Base-by-base conservation (phyloP, 768 basidiomycete genomes). In the Psilocybe sp. region DNA sequence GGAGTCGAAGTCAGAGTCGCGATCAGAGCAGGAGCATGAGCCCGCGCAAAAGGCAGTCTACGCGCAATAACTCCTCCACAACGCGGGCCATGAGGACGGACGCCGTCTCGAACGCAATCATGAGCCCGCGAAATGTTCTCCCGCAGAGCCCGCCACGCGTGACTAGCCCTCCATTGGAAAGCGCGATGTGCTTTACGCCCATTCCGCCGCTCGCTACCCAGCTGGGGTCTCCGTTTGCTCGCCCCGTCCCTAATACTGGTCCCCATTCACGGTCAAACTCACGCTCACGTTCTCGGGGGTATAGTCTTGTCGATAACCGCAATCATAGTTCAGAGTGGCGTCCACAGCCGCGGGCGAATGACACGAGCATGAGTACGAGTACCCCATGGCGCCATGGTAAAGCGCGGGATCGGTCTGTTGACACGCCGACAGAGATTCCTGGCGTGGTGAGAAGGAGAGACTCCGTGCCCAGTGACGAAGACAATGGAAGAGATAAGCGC, bases 121-220 rank as follows among this genome's bases (percentile, higher is more conserved):
- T 20, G 18, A 43, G 45, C 35, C 66, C 33, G 44, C 55, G 19
- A 20, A 53, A 60, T 3, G 56, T 78, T 16, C 70, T 87, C 3
- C 81, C 82, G 0, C 69, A 69, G 19, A 83, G 81, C 52, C 85
- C 85, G 0, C 72, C 81, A 2, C 72, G 73, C 51, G 64, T 87
- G 33, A 79, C 70, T 63, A 84, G 78, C 10, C 79, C 80, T 1
- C 74, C 78, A 1, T 69, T 87, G 48, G 77, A 82, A 48, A 76
- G 70, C 20, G 70, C 73, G 20, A 69, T 87, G 23, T 81, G 78
- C 57, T 86, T 87, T 55, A 74, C 75, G 1, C 69, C 73, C 2
- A 52, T 58, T 1, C 55, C 61, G 47, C 40, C 49, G 38, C 13
- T 38, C 40, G 16, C 18, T 33, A 9, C 42, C 8, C 42, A 16